These are phyloP conservation scores for Trametes sp. DNA, from an alignment of 1,284 basidiomycete genomes.

Conservation along the genomic window DNA sequence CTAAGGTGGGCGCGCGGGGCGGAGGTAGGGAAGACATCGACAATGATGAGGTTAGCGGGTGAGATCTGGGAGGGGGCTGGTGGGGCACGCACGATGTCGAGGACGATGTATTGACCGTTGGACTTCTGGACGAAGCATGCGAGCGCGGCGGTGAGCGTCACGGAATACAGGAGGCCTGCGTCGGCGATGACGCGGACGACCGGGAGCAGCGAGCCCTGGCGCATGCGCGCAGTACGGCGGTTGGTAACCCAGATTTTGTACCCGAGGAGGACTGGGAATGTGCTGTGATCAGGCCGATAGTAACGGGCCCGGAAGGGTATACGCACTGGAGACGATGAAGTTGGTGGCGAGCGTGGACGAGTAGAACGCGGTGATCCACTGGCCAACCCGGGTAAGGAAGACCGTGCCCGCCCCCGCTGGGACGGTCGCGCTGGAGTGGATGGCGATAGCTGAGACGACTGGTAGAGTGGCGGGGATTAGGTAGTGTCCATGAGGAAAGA, in stretches of 20 bases:
- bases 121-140: constrained; percentile 29
- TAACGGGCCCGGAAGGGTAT: no score
- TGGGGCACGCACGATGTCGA: constrained; percentile 33
- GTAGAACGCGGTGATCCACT: constrained; percentile 36
- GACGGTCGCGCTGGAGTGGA: constrained; percentile 10
- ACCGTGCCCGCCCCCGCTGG: constrained; percentile 17
- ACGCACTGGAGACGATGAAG: constrained; percentile 31
- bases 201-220: constrained; percentile 25
- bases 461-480: not conserved
- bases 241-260: constrained; percentile 26
- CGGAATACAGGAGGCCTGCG: constrained; percentile 33
- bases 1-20: constrained; percentile 3
- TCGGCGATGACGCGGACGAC: constrained; percentile 35
- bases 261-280: constrained; percentile 15
- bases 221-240: constrained; percentile 4
- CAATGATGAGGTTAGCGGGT: not conserved
- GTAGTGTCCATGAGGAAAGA: not conserved
- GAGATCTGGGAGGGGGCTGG: not conserved
- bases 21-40: not conserved
- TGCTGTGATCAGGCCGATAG: not conserved
- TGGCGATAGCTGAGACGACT: constrained; percentile 6
- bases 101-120: constrained; percentile 31
- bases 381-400: constrained; percentile 27
- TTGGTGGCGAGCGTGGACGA: constrained; percentile 31
- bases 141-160: constrained; percentile 31